These are phyloP conservation scores for Colletotrichum limetticola DNA, from an alignment of 2,329 filamentous ascomycete genomes.

Conservation along the genomic window DNA sequence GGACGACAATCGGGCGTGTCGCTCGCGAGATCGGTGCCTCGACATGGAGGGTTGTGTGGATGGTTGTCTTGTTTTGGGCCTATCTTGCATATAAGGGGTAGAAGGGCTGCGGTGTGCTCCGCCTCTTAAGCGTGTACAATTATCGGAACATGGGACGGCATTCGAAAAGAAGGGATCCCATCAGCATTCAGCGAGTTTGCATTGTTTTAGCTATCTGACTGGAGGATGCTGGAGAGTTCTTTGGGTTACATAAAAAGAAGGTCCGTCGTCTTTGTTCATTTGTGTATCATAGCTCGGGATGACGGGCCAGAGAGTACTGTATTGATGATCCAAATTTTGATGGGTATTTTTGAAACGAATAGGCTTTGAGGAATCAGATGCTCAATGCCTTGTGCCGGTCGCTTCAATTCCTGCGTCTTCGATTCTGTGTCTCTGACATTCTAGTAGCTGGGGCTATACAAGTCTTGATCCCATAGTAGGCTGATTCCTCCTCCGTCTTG, in stretches of 20 bases:
- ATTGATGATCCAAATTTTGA: background rate
- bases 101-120: slow-evolving; percentile 20
- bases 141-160: background rate
- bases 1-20: slow-evolving; percentile 57
- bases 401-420: too few relatives aligned
- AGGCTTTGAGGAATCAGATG: background rate
- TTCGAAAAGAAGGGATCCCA: background rate
- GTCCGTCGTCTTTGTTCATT: slow-evolving; percentile 5
- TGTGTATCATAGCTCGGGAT: slow-evolving; percentile 9
- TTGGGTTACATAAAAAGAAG: slow-evolving; percentile 19
- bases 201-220: slow-evolving; percentile 18
- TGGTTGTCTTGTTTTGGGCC: slow-evolving; percentile 72
- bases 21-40: slow-evolving; percentile 70
- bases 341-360: background rate
- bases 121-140: slow-evolving; percentile 13
- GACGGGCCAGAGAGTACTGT: background rate
- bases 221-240: background rate
- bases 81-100: slow-evolving; percentile 75
- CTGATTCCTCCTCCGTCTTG: too few relatives aligned
- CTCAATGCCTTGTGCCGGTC: background rate
- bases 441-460: too few relatives aligned
- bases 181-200: slow-evolving; percentile 27
- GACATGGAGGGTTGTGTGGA: slow-evolving; percentile 70
- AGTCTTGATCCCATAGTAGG: too few relatives aligned
- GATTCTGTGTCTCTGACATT: too few relatives aligned